Percentiles rank a stretch among this genome's conserved stretches.
Evolutionary conservation across 371 early-diverging fungal genomes (phyloP).

Genomic region (Synchytrium microbalum): DNA sequence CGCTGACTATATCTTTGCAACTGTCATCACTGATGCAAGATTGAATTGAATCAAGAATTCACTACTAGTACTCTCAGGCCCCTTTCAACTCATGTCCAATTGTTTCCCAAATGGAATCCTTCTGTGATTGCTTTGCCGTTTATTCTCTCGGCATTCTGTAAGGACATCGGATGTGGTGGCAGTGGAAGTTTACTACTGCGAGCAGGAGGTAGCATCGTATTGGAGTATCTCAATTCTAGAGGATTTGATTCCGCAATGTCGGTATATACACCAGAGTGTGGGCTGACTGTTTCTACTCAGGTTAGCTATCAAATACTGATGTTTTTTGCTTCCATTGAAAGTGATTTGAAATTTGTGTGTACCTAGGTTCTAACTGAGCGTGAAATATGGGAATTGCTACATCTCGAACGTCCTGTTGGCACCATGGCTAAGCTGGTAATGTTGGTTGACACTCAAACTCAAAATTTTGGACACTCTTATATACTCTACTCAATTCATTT

Average conservation of each 20-base stretch:
- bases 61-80: no score
- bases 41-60: no score
- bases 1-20: no score
- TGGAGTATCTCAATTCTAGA: conserved; percentile 29
- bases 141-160: no score
- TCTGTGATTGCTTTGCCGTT: no score
- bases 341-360: background rate
- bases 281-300: conserved; percentile 17
- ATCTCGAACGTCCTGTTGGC: conserved; percentile 12
- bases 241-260: conserved; percentile 36
- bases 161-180: no score
- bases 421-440: conserved; percentile 8
- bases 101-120: no score
- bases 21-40: no score
- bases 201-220: conserved; percentile 30
- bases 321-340: no score
- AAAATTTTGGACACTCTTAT: conserved; percentile 1
- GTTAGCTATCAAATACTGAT: no score
- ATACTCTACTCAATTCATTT: background rate
- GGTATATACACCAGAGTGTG: conserved; percentile 41
- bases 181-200: conserved; percentile 5
- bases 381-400: conserved; percentile 18
- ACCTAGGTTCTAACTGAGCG: conserved; percentile 15
- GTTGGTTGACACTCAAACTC: background rate
- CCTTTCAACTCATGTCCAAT: no score